A percentile compares a stretch with the other conserved stretches of the same genome.
These are phyloP conservation scores for Spiraea crenata DNA, from an alignment of 331 rosid genomes.

Conservation along the genomic window DNA sequence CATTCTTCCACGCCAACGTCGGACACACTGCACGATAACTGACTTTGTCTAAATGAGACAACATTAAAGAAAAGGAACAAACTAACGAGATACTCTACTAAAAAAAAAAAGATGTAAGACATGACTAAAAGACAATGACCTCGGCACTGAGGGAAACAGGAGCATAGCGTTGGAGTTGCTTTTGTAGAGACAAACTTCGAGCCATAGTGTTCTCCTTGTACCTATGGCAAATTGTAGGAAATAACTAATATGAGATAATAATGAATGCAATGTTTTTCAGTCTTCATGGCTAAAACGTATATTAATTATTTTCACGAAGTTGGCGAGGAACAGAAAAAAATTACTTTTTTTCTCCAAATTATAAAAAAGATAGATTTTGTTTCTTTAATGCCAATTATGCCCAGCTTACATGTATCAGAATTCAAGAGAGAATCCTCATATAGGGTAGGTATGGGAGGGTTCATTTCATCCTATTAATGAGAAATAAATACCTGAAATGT, in stretches of 20 bases:
- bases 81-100: conserved; percentile 3
- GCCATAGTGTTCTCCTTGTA: conserved; percentile 55
- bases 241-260: conserved; percentile 25
- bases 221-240: conserved; percentile 45
- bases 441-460: conserved; percentile 4
- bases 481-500: not conserved
- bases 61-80: not conserved
- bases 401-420: not conserved
- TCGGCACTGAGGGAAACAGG: conserved; percentile 65
- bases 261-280: not conserved
- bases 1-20: not conserved
- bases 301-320: not conserved
- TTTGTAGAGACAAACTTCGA: conserved; percentile 62
- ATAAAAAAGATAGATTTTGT: not conserved
- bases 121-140: conserved; percentile 39
- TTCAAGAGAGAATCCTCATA: not conserved
- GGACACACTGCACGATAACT: not conserved
- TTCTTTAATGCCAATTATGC: not conserved
- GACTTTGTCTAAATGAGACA: not conserved
- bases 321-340: not conserved
- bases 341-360: not conserved
- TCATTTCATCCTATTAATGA: not conserved
- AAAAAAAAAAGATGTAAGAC: not conserved
- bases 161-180: conserved; percentile 74
- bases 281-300: not conserved